Base-by-base conservation (phyloP, 495 filamentous ascomycete species). In the Tuber aestivum region DNA sequence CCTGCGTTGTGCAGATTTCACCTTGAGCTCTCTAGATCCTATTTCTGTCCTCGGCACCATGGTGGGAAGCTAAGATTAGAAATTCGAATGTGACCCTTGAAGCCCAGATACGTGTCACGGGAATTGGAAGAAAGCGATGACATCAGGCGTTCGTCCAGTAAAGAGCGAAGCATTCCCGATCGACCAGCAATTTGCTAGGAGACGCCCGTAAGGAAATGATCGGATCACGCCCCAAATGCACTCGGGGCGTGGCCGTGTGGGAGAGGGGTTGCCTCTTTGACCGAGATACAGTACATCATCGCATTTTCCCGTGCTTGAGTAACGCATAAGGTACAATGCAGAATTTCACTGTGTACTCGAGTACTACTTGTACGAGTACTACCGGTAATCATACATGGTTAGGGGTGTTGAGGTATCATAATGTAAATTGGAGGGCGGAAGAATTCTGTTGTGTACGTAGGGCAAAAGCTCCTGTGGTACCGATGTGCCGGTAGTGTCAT, bases 61-160 rank as follows among this genome's bases (percentile, higher is more conserved):
- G 27, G 27, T 27, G n/a, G n/a, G n/a, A n/a, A 35, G 4, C 56
- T 35, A 65, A 65, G 56, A 65, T 65, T 65, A 65, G 56, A 65
- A 65, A 65, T 5, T 40, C 35, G 32, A 35, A 7, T 32, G 56
- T 65, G 56, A 65, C 56, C 27, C 27, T 65, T 65, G 27, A 65
- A 65, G 56, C 56, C 56, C 35, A 35, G 56, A 65, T 65, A 65
- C 27, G 56, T 65, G 56, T 65, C 56, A 65, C 27, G 56, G 56
- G 56, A 35, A 35, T 65, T 65, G 14, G 32, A 65, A 32, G 27
- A 35, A 32, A 35, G 18, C 27, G 27, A 65, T 32, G 56, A 35
- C 56, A 65, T 65, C 56, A 65, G 12, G 56, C 35, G n/a, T 14
- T 65, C 35, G 27, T 35, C 56, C 14, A 65, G 4, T 65, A 65